Evolutionary conservation across 495 filamentous ascomycete genomes (phyloP).

Genomic region (Penicillium taxi): DNA sequence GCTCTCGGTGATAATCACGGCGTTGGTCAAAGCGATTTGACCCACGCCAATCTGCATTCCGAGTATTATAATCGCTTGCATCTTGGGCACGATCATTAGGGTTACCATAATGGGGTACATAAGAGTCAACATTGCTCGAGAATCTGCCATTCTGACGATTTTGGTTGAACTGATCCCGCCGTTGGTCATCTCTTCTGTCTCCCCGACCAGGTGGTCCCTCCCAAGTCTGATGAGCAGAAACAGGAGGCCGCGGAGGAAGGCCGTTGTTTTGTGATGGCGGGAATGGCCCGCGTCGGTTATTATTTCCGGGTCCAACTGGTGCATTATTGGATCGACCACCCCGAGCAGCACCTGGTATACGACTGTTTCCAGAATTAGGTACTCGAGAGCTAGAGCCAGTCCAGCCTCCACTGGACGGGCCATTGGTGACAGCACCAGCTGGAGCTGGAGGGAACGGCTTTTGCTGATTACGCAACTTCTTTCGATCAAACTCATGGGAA

Average conservation of each 20-base stretch:
- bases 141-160: constrained; percentile 18
- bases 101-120: constrained; percentile 31
- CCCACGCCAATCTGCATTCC: constrained; percentile 20
- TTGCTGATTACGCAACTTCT: constrained; percentile 75
- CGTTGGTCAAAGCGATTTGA: constrained; percentile 24
- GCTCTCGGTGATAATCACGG: constrained; percentile 23
- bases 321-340: constrained; percentile 19
- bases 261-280: constrained; percentile 25
- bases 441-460: constrained; percentile 79
- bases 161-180: constrained; percentile 25
- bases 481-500: constrained; percentile 89
- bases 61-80: constrained; percentile 10
- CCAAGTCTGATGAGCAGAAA: constrained; percentile 25
- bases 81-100: constrained; percentile 21
- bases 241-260: constrained; percentile 35
- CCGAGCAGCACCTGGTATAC: constrained; percentile 28
- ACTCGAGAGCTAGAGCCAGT: constrained; percentile 25
- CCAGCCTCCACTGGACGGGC: constrained; percentile 59
- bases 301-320: constrained; percentile 16
- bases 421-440: constrained; percentile 77
- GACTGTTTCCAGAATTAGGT: constrained; percentile 25
- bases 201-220: constrained; percentile 19
- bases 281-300: constrained; percentile 19
- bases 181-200: constrained; percentile 22
- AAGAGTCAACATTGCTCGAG: constrained; percentile 32